Percentiles rank a stretch among this genome's conserved stretches.
These are phyloP conservation scores for Tuber aestivum DNA, from an alignment of 495 filamentous ascomycete species.

Conservation along the genomic window DNA sequence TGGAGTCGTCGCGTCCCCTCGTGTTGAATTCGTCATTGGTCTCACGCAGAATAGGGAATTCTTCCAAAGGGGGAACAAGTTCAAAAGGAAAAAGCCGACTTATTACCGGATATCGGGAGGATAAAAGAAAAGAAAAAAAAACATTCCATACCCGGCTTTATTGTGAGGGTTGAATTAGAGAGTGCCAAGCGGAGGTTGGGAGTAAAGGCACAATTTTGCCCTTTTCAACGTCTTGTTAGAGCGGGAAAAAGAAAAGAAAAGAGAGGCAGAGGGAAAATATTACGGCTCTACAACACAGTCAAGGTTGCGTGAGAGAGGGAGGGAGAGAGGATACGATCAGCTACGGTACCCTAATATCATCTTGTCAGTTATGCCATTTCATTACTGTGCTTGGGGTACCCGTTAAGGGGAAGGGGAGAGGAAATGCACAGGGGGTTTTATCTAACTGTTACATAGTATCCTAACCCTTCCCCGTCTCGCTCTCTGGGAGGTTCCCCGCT, in stretches of 20 bases:
- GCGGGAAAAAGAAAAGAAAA: not conserved
- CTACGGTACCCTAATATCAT: not conserved
- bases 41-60: not conserved
- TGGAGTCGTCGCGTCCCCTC: not conserved
- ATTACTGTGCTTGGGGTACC: not conserved
- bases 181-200: not conserved
- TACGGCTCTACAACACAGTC: not conserved
- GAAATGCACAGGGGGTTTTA: not conserved
- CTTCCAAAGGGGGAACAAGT: not conserved
- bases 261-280: not conserved
- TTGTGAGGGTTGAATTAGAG: not conserved
- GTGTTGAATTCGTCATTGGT: not conserved
- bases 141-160: not conserved
- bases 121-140: not conserved
- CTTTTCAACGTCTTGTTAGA: not conserved
- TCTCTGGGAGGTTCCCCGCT: not conserved
- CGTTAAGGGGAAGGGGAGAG: not conserved
- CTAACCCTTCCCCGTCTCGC: not conserved
- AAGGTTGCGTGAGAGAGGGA: not conserved
- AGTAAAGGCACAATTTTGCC: slow-evolving; percentile 4
- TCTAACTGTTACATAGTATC: slow-evolving; percentile 2
- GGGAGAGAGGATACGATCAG: not conserved
- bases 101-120: not conserved
- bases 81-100: not conserved
- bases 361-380: not conserved